Evolutionary conservation across 164 flowering plant species (phyloP).

Genomic region (Santalum album): DNA sequence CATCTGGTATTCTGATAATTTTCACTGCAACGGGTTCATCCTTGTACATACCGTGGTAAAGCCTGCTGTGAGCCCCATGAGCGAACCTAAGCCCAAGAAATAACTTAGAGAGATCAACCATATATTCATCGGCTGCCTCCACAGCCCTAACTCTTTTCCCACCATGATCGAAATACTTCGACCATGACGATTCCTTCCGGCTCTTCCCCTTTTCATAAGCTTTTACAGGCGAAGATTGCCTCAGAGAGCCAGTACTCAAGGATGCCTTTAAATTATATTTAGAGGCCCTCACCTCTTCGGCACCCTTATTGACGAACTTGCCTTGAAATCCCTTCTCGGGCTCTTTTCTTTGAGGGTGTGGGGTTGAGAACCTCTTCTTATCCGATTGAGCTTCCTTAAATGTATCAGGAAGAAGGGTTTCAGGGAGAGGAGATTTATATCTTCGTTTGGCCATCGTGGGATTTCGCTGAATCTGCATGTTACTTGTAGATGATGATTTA

Average conservation of each 20-base stretch:
- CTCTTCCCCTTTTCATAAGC: slow-evolving; percentile 31
- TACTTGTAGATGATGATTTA: slow-evolving; percentile 6
- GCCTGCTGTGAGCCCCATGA: slow-evolving; percentile 75
- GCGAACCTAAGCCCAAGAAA: slow-evolving; percentile 69
- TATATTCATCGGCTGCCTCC: slow-evolving; percentile 54
- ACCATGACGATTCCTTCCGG: slow-evolving; percentile 54
- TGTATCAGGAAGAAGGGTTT: slow-evolving; percentile 39
- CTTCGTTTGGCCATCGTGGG: slow-evolving; percentile 34
- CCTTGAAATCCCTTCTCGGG: slow-evolving; percentile 27
- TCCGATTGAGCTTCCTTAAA: slow-evolving; percentile 69
- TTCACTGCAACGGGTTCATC: slow-evolving; percentile 79
- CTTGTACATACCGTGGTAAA: slow-evolving; percentile 76
- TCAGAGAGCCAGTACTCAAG: slow-evolving; percentile 20
- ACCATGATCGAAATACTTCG: slow-evolving; percentile 66
- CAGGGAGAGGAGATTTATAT: slow-evolving; percentile 53
- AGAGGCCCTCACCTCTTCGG: slow-evolving; percentile 11
- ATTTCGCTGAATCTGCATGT: slow-evolving; percentile 9
- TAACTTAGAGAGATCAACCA: slow-evolving; percentile 64
- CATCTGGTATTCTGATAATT: slow-evolving; percentile 64
- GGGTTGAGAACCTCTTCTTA: slow-evolving; percentile 61
- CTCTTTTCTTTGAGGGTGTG: slow-evolving; percentile 39
- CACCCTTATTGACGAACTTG: slow-evolving; percentile 22
- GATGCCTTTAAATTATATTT: slow-evolving; percentile 8
- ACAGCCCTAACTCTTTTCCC: slow-evolving; percentile 72
- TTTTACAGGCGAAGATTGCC: slow-evolving; percentile 39